Evolutionary conservation across 179 eudicot species (phyloP), one percentile per base, ranked within the genome.

Genomic region (Beta corolliflora): DNA sequence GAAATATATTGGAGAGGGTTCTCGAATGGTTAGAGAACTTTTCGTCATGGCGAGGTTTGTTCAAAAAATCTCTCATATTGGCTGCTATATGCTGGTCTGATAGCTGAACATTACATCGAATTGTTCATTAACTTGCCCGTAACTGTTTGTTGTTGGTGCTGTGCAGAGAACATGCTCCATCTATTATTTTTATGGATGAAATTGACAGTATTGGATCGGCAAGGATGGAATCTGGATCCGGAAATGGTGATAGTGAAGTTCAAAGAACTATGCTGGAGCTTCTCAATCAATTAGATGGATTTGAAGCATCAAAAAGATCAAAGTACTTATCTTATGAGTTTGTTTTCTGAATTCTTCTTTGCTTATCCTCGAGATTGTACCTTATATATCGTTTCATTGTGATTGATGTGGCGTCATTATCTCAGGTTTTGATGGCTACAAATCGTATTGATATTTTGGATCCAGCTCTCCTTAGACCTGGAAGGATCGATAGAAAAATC

Each of bases 381-480:
- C 14, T 74, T 25, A 55, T 55, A 25, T 5, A 15, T 21, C 29
- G 21, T 45, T 50, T 55, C 21, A 55, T 74, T 74, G 11, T 74
- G 13, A 41, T 74, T 74, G 77, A 31, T 14, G 0, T 23, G 25
- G 23, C 63, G 7, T 72, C 16, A 29, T 74, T 54, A 5, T 74
- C 46, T 53, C 88, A 94, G 98, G 98, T 93, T 77, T 65, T 94
- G 88, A 93, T 94, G 98, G 97, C 98, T 60, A 93, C 97, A 79
- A 95, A 95, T 77, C 94, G 94, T 41, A 93, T 95, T 53, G 98
- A 95, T 79, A 95, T 92, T 70, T 85, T 95, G 82, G 98, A 95
- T 82, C 97, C 92, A 36, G 98, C 98, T 74, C 95, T 95, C 81
- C 97, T 95, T 18, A 92, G 98, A 88, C 98, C 98, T 56, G 98